phyloP scores from a whole-genome alignment of 1,284 basidiomycete species.

The Marasmius oreades region DNA sequence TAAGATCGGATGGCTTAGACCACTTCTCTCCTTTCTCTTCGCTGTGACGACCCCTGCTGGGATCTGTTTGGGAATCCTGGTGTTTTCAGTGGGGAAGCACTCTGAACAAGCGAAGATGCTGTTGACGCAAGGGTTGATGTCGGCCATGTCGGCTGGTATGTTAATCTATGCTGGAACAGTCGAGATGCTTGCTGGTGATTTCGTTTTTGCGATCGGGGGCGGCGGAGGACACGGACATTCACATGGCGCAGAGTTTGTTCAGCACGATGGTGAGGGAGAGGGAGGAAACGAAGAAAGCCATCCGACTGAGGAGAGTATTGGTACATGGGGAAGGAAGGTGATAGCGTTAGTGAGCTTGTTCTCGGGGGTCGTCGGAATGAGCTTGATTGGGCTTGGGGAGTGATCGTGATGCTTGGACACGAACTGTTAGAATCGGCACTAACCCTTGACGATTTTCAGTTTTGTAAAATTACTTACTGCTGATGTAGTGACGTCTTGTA shows the following conservation, averaged over 20 bases:
- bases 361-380: constrained; percentile 56
- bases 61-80: constrained; percentile 52
- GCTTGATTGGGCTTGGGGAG: constrained; percentile 31
- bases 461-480: too few species aligned
- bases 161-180: constrained; percentile 75
- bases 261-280: constrained; percentile 14
- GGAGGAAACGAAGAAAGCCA: constrained; percentile 12
- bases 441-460: too few species aligned
- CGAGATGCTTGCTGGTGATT: constrained; percentile 79
- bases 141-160: constrained; percentile 75
- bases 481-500: too few species aligned
- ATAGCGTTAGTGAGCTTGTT: constrained; percentile 55
- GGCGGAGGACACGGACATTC: constrained; percentile 32
- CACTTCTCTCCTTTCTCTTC: constrained; percentile 58
- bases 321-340: constrained; percentile 34
- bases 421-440: too few species aligned
- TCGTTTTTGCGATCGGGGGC: constrained; percentile 56
- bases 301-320: not conserved
- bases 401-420: not conserved
- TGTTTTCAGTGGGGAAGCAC: constrained; percentile 34
- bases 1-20: constrained; percentile 39
- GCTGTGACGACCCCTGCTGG: constrained; percentile 69
- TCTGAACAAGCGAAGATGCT: constrained; percentile 41
- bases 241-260: constrained; percentile 17
- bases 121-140: constrained; percentile 66